A percentile compares a stretch with the other conserved stretches of the same genome.
These are phyloP conservation scores for Brettanomyces sp. DNA, from an alignment of 805 yeast species.

Conservation along the genomic window DNA sequence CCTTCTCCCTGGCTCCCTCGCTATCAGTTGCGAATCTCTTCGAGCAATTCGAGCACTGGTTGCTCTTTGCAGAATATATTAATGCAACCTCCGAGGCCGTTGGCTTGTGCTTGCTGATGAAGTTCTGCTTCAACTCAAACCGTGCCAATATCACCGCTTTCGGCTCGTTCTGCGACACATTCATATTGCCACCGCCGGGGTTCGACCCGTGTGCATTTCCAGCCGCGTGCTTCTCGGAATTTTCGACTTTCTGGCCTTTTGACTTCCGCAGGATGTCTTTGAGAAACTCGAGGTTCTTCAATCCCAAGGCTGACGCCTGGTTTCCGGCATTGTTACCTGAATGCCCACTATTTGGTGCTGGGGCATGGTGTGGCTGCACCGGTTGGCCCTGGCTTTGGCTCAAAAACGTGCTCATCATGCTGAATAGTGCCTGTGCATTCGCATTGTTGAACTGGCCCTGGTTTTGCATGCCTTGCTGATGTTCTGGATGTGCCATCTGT, in stretches of 20 bases:
- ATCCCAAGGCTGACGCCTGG: constrained; percentile 8
- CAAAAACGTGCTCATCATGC: constrained; percentile 15
- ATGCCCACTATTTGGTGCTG: background rate
- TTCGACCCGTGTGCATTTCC: background rate
- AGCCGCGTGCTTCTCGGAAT: background rate
- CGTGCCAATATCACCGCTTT: constrained; percentile 12
- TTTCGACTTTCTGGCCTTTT: background rate
- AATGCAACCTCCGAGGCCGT: constrained; percentile 24
- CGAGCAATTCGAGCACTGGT: constrained; percentile 86
- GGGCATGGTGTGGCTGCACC: constrained; percentile 1
- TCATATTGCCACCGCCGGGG: background rate
- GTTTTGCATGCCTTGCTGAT: constrained; percentile 6
- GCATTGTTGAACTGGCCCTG: constrained; percentile 5
- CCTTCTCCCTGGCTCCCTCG: constrained; percentile 43
- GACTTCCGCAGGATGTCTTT: constrained; percentile 12
- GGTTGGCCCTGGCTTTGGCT: constrained; percentile 8
- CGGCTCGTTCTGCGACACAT: background rate
- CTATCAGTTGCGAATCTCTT: constrained; percentile 62
- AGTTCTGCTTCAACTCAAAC: constrained; percentile 24
- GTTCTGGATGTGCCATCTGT: background rate
- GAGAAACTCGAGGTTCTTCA: constrained; percentile 10
- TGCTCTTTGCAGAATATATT: constrained; percentile 52
- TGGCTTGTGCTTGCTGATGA: constrained; percentile 29
- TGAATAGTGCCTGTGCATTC: constrained; percentile 15
- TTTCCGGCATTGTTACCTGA: constrained; percentile 1